These are phyloP conservation scores for Citrus sinensis DNA, from an alignment of 345 rosid species.

Conservation along the genomic window DVS_A1.0 CM039167.1:22140501-22141000, in stretches of 20 bases:
- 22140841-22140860: background rate
- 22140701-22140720: slow-evolving; percentile 22
- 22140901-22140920: background rate
- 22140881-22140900: background rate
- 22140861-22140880: background rate
- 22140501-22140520: slow-evolving; percentile 78
- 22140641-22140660: slow-evolving; percentile 44
- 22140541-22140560: slow-evolving; percentile 52
- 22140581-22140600: slow-evolving; percentile 28
- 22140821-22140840: background rate
- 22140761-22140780: background rate
- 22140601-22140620: slow-evolving; percentile 36
- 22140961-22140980: background rate
- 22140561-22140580: slow-evolving; percentile 56
- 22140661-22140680: slow-evolving; percentile 45
- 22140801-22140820: background rate
- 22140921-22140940: background rate
- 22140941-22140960: background rate
- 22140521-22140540: slow-evolving; percentile 60
- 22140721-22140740: no score
- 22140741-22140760: background rate
- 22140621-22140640: slow-evolving; percentile 33
- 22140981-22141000: background rate
- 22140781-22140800: background rate
- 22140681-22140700: slow-evolving; percentile 61